These are phyloP conservation scores for Sarocladiaceae sp. DNA, from an alignment of 2,329 filamentous ascomycete species.

Conservation along the genomic window DNA sequence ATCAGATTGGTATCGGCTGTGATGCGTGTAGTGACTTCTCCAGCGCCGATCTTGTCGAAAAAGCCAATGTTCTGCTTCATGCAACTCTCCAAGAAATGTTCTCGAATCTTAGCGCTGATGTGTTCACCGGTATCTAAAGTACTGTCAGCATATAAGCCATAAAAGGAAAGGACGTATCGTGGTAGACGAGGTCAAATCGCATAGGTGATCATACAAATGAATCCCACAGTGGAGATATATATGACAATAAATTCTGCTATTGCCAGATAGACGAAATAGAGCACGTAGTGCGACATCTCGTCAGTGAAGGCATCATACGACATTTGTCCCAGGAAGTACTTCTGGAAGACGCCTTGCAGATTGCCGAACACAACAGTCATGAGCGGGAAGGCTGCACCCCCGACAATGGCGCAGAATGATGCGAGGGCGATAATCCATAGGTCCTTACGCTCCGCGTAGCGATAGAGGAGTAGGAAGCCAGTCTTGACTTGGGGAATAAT, in stretches of 20 bases:
- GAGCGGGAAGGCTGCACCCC: slow-evolving; percentile 68
- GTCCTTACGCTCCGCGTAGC: slow-evolving; percentile 6
- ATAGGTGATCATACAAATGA: slow-evolving; percentile 57
- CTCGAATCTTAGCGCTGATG: slow-evolving; percentile 72
- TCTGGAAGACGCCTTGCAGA: slow-evolving; percentile 67
- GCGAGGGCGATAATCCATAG: slow-evolving; percentile 9
- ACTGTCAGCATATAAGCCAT: neutral
- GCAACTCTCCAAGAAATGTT: slow-evolving; percentile 79
- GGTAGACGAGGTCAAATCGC: neutral
- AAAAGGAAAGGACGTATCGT: neutral
- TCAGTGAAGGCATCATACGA: slow-evolving; percentile 52
- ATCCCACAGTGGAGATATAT: slow-evolving; percentile 80
- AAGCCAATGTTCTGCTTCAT: slow-evolving; percentile 87
- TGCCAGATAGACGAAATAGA: slow-evolving; percentile 84
- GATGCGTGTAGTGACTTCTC: slow-evolving; percentile 91
- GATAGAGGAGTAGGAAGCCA: slow-evolving; percentile 8
- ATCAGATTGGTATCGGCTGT: slow-evolving; percentile 92
- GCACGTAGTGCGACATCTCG: slow-evolving; percentile 58
- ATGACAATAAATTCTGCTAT: slow-evolving; percentile 74
- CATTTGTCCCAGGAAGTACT: slow-evolving; percentile 49
- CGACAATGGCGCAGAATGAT: slow-evolving; percentile 1
- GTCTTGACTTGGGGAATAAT: slow-evolving; percentile 4
- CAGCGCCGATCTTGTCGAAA: slow-evolving; percentile 88
- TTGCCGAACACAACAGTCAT: slow-evolving; percentile 82
- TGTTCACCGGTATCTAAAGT: slow-evolving; percentile 65